Conservation (phyloP, 1,284 basidiomycete species). For the Apiotrichum laibachii region DNA sequence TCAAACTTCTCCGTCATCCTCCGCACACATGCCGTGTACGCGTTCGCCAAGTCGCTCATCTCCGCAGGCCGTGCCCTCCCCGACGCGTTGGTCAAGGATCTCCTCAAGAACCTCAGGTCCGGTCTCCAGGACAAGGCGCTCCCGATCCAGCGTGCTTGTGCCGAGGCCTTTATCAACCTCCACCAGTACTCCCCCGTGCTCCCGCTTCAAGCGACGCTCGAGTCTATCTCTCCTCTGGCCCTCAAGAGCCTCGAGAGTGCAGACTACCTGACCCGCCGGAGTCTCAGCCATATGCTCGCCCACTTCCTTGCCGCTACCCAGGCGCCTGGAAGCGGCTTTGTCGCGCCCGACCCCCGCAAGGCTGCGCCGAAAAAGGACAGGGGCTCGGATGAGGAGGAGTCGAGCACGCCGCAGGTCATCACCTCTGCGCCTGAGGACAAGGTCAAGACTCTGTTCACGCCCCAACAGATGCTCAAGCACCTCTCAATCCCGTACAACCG, state of each 20-base stretch:
- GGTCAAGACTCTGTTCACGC: conserved; percentile 69
- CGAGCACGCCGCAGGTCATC: conserved; percentile 55
- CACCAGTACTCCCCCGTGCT: conserved; percentile 35
- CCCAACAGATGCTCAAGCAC: conserved; percentile 75
- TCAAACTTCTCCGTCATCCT: conserved; percentile 74
- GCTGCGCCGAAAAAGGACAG: conserved; percentile 55
- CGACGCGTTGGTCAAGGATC: conserved; percentile 74
- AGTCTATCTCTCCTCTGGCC: conserved; percentile 58
- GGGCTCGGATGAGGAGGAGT: conserved; percentile 61
- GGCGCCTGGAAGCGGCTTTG: conserved; percentile 60
- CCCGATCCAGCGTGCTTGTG: conserved; percentile 78
- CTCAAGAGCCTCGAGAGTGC: conserved; percentile 74
- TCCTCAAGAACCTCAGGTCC: conserved; percentile 75
- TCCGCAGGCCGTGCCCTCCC: conserved; percentile 79
- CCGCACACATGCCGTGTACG: conserved; percentile 73
- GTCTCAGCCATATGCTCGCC: conserved; percentile 75
- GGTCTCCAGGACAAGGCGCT: conserved; percentile 79
- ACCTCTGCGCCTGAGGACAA: conserved; percentile 58
- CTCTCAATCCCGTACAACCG: conserved; percentile 80
- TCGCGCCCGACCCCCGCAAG: conserved; percentile 59
- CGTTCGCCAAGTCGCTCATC: conserved; percentile 70
- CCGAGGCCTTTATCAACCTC: conserved; percentile 55
- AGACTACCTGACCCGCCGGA: conserved; percentile 78
- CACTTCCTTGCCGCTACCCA: conserved; percentile 84
- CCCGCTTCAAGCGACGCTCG: conserved; percentile 34